These are phyloP conservation scores for Ophiostoma sp. DNA, from an alignment of 2,329 filamentous ascomycete species.

Conservation along the genomic window DNA sequence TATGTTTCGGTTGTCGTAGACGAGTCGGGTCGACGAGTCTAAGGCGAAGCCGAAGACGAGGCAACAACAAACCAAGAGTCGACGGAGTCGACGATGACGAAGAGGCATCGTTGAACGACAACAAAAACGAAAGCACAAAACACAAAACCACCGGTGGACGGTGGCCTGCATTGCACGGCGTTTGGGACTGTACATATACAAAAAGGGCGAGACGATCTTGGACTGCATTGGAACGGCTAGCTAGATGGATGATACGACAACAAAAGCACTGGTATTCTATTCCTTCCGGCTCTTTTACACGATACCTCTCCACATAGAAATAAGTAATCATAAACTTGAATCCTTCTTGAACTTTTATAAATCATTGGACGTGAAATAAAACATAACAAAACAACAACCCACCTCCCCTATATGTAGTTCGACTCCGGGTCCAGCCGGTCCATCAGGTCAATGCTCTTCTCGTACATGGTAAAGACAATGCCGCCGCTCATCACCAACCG, in stretches of 20 bases:
- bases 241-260: not conserved
- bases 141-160: not conserved
- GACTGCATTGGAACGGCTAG: slow-evolving; percentile 3
- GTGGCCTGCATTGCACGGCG: slow-evolving; percentile 10
- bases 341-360: not conserved
- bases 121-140: not conserved
- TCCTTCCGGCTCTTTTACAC: not conserved
- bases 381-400: not conserved
- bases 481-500: slow-evolving; percentile 88
- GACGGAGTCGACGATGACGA: not conserved
- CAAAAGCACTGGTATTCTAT: not conserved
- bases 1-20: slow-evolving; percentile 57
- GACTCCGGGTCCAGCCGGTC: slow-evolving; percentile 77
- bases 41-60: not conserved
- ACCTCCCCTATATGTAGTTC: slow-evolving; percentile 65
- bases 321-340: not conserved
- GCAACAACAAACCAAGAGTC: not conserved
- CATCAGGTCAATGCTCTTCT: slow-evolving; percentile 92
- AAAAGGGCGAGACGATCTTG: not conserved
- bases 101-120: not conserved
- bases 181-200: not conserved
- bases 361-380: not conserved
- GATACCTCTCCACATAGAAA: slow-evolving; percentile 11
- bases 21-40: not conserved
- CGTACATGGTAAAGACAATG: slow-evolving; percentile 98